These are phyloP conservation scores for Flaveria sonorensis DNA, from an alignment of 129 eudicot genomes.

Conservation along the genomic window DNA sequence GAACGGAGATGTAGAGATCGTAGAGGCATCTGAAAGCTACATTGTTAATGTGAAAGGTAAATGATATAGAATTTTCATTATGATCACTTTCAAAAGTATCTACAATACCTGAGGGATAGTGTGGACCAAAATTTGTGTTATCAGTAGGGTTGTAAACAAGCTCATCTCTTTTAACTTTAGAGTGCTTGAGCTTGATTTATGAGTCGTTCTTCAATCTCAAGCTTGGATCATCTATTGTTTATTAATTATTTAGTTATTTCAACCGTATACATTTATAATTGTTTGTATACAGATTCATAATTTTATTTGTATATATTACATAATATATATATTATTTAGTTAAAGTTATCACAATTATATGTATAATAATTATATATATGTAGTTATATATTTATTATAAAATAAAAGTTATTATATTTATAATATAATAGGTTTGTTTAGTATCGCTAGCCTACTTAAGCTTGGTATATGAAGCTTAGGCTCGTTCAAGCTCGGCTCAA, in stretches of 20 bases:
- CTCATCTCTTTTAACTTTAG: background rate
- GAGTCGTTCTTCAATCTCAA: background rate
- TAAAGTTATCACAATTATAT: background rate
- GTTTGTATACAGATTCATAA: background rate
- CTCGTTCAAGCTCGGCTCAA: background rate
- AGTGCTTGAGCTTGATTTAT: background rate
- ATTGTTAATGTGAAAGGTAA: slow-evolving; percentile 59
- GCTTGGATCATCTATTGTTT: background rate
- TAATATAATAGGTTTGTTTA: background rate
- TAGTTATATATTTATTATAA: background rate
- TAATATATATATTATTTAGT: background rate
- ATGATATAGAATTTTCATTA: background rate
- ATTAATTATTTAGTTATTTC: background rate
- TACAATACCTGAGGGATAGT: background rate
- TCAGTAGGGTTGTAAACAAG: background rate
- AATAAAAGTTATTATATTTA: background rate
- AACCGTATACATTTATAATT: background rate
- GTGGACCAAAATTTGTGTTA: background rate
- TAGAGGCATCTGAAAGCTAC: slow-evolving; percentile 36
- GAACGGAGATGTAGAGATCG: slow-evolving; percentile 38
- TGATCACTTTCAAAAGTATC: background rate
- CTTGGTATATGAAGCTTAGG: background rate
- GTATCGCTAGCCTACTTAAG: background rate
- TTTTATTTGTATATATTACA: background rate
- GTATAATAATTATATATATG: background rate